Percentiles rank a stretch among this genome's conserved stretches.
Conservation (phyloP, 306 rosid species). For the Quillaja saponaria region DNA sequence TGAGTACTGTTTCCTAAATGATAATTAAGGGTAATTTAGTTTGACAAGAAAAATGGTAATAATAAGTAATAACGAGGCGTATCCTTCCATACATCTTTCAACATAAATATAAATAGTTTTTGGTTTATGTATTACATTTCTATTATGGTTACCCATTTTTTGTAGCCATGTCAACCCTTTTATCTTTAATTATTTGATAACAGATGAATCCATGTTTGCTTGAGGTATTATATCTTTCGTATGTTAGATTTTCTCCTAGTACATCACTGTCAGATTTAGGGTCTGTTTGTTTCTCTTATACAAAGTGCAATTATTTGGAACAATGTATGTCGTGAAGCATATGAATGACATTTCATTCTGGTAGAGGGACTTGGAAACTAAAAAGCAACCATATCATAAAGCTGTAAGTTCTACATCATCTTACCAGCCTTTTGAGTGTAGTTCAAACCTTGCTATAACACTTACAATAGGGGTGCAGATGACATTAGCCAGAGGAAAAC, state of each 20-base stretch:
- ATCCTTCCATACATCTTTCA: not conserved
- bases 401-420: too few relatives aligned
- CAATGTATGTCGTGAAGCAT: too few relatives aligned
- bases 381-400: too few relatives aligned
- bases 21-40: not conserved
- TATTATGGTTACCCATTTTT: not conserved
- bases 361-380: too few relatives aligned
- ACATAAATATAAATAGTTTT: slow-evolving; percentile 21
- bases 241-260: too few relatives aligned
- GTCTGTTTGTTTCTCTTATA: not conserved
- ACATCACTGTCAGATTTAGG: not conserved
- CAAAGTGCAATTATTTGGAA: not conserved
- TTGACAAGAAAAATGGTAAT: not conserved
- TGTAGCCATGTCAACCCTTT: not conserved
- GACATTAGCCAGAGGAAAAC: too few relatives aligned
- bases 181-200: not conserved
- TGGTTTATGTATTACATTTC: not conserved
- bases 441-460: too few relatives aligned
- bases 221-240: too few relatives aligned
- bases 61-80: slow-evolving; percentile 2
- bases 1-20: not conserved
- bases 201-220: too few relatives aligned
- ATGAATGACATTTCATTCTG: too few relatives aligned
- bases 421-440: too few relatives aligned
- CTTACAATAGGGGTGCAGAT: too few relatives aligned